Base-by-base conservation (phyloP, 1,139 yeast species). In the Ogataea hybrid region DNA sequence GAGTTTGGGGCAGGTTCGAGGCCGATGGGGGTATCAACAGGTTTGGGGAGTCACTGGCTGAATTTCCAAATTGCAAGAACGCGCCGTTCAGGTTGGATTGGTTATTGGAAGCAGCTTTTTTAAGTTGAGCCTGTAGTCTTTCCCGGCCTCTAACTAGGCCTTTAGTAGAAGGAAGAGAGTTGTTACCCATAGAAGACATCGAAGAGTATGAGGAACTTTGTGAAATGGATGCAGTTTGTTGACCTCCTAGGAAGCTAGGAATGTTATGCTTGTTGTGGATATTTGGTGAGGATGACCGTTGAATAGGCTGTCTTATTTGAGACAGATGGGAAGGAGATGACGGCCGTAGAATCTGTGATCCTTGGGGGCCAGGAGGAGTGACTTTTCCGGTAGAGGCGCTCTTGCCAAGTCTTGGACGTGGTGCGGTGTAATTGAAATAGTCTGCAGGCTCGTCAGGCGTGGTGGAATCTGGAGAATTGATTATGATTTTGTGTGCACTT, bases 341-440 rank as follows among this genome's bases (percentile, higher is more conserved):
- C 18, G 39, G 33, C n/a, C 41, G 36, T 6, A 42, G 32, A 28
- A 39, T 32, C 16, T 34, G 39, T 10, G 48, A 25, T 16, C 43
- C 28, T 14, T 32, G 35, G 5, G 32, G 37, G 11, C 23, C 22
- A 15, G 41, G 32, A 14, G 35, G 25, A 11, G 33, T 28, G 10
- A 42, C 31, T 9, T 20, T 39, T 9, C 46, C 40, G 3, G 34
- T 25, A 11, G 52, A 44, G 5, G 30, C 12, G 7, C 40, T 32
- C 7, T 43, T 38, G 4, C 45, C 42, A 2, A 52, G 27, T 10
- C 40, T 36, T 10, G 56, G 56, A 34, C 55, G 41, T 21, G 55
- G 55, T 8, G 54, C 56, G 17, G 46, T 41, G 36, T 51, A 52
- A 28, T 44, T 51, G 47, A 52, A 52, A 36, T 52, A 52, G 28